Conservation (phyloP, 2,329 filamentous ascomycete species). For the Fusarium clavum region DNA sequence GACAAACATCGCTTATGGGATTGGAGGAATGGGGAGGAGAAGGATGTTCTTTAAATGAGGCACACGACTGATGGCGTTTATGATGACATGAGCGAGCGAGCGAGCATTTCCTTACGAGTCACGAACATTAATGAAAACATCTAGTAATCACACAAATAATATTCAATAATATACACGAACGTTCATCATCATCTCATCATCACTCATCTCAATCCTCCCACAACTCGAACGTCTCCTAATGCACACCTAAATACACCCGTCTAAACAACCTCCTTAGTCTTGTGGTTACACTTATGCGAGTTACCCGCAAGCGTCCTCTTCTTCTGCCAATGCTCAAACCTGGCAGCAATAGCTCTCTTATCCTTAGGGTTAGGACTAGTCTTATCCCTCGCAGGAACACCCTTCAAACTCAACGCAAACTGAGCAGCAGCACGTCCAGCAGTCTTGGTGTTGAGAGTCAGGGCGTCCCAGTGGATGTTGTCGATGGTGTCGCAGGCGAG, state of each 20-base stretch:
- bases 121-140: neutral
- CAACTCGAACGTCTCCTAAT: neutral
- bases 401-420: constrained; percentile 53
- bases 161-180: constrained; percentile 11
- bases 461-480: constrained; percentile 57
- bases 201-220: neutral
- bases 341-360: constrained; percentile 41
- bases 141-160: neutral
- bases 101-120: constrained; percentile 14
- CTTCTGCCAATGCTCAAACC: constrained; percentile 44
- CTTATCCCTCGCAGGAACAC: constrained; percentile 50
- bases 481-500: constrained; percentile 54
- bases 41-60: neutral
- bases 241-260: too few species aligned
- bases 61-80: neutral
- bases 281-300: constrained; percentile 46
- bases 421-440: constrained; percentile 64
- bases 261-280: constrained; percentile 42
- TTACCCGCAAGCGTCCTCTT: constrained; percentile 45
- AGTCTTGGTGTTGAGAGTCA: constrained; percentile 54
- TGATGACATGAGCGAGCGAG: neutral
- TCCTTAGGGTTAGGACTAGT: constrained; percentile 46
- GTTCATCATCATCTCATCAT: constrained; percentile 20
- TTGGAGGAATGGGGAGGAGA: neutral
- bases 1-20: too few species aligned